Base-by-base conservation (phyloP, 805 yeast genomes). In the Yarrowia deformans region DNA sequence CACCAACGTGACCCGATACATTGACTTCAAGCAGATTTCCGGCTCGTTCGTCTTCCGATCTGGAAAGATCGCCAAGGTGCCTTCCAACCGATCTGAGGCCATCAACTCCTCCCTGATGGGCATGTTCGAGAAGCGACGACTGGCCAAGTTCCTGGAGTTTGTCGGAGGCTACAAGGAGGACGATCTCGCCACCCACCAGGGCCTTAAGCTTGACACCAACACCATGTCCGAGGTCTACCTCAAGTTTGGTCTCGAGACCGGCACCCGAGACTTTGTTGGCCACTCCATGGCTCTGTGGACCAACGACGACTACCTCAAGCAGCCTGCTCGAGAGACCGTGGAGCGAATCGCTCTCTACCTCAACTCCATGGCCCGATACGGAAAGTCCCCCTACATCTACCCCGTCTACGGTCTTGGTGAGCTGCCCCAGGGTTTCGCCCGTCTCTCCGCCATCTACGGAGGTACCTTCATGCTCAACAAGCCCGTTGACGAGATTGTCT, bases 231-330 rank as follows among this genome's bases (percentile, higher is more conserved):
- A 92, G 74, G 89, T 95, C 45, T 95, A 90, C 79, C 85, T 86
- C 76, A 89, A 94, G 78, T 95, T 88, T 76, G 97, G 98, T 8
- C 85, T 95, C 68, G 97, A 95, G 75, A 85, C 86, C 69, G 97
- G 97, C 45, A 93, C 98, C 23, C 90, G 91, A 77, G 98, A 95
- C 79, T 95, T 95, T 76, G 91, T 95, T 72, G 99, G 99, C 56
- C 99, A 95, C 79, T 95, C 99, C 4, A 95, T 95, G 99, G 99
- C 98, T 16, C 84, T 95, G 70, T 93, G 97, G 89, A 85, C 95
- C 23, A 93, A 91, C 75, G 99, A 95, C 76, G 93, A 90, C 68
- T 95, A 95, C 78, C 81, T 95, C 76, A 84, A 83, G 70, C 88
- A 91, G 79, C 97, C 97, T 10, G 97, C 97, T 7, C 86, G 97